Evolutionary conservation across 169 alveolate genomes (phyloP).

Genomic region (Eimeria tenella): DNA sequence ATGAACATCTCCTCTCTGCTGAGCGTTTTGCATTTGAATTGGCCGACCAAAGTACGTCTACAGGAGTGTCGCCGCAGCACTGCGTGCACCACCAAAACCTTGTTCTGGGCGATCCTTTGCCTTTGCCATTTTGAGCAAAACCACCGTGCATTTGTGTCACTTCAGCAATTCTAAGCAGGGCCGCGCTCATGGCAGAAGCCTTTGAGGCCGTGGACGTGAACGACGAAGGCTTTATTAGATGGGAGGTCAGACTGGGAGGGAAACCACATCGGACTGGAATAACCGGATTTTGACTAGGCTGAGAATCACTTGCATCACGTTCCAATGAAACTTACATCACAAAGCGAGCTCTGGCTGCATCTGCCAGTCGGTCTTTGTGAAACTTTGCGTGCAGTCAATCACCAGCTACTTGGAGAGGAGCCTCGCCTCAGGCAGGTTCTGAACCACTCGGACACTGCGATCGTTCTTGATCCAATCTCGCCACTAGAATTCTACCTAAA

Average conservation of each 20-base stretch:
- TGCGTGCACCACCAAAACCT: too few species aligned
- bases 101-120: too few species aligned
- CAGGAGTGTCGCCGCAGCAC: background rate
- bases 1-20: background rate
- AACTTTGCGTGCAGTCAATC: conserved; percentile 35
- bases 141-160: background rate
- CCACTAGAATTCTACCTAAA: background rate
- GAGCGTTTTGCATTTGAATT: background rate
- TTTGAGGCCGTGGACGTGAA: conserved; percentile 68
- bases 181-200: conserved; percentile 55
- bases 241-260: conserved; percentile 14
- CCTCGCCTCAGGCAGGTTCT: conserved; percentile 75
- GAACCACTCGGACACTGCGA: conserved; percentile 52
- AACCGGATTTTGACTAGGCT: background rate
- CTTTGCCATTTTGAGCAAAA: too few species aligned
- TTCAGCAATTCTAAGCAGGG: conserved; percentile 46
- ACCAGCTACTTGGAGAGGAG: conserved; percentile 65
- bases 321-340: background rate
- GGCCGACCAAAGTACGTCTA: conserved; percentile 52
- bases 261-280: background rate
- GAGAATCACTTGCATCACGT: background rate
- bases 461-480: background rate
- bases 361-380: background rate
- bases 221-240: conserved; percentile 60
- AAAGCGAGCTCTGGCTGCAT: background rate